Percentiles rank a stretch among this genome's conserved stretches.
Conservation (phyloP, 345 rosid species). For the Sapria himalayana region DNA sequence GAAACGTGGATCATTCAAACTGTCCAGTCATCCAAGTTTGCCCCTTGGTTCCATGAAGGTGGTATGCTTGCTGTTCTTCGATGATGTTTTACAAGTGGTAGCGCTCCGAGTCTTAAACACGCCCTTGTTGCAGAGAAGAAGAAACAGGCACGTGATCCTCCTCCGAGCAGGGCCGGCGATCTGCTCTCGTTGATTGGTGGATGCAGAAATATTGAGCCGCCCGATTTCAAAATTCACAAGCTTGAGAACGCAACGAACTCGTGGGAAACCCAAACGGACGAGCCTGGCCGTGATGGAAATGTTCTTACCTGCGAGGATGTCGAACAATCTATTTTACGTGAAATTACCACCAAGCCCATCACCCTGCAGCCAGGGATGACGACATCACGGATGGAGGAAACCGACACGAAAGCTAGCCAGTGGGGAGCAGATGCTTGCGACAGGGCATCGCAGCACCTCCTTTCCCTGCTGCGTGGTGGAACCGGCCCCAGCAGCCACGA, state of each 20-base stretch:
- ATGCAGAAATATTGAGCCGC: slow-evolving; percentile 34
- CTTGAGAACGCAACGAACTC: slow-evolving; percentile 16
- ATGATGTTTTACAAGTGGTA: too few species aligned
- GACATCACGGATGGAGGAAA: slow-evolving; percentile 16
- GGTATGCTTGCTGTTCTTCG: too few species aligned
- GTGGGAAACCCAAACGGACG: slow-evolving; percentile 7
- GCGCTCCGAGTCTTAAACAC: too few species aligned
- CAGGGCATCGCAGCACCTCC: slow-evolving; percentile 74
- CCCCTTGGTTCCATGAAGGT: slow-evolving; percentile 71
- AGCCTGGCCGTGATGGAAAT: slow-evolving; percentile 27
- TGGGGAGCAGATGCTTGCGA: slow-evolving; percentile 25
- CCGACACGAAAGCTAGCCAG: slow-evolving; percentile 19
- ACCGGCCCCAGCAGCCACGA: slow-evolving; percentile 13
- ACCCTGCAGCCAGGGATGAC: slow-evolving; percentile 16
- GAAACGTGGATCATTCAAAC: slow-evolving; percentile 20
- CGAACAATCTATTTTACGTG: slow-evolving; percentile 77
- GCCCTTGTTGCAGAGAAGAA: slow-evolving; percentile 29
- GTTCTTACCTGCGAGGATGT: slow-evolving; percentile 98
- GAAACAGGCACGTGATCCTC: slow-evolving; percentile 29
- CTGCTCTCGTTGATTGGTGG: slow-evolving; percentile 65
- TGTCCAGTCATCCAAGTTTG: slow-evolving; percentile 65
- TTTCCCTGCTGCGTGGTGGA: slow-evolving; percentile 58
- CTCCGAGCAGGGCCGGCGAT: slow-evolving; percentile 27
- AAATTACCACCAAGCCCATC: slow-evolving; percentile 24
- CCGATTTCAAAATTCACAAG: slow-evolving; percentile 7